These are phyloP conservation scores for Phanerochaete sordida DNA, from an alignment of 768 basidiomycete genomes.

Conservation along the genomic window DNA sequence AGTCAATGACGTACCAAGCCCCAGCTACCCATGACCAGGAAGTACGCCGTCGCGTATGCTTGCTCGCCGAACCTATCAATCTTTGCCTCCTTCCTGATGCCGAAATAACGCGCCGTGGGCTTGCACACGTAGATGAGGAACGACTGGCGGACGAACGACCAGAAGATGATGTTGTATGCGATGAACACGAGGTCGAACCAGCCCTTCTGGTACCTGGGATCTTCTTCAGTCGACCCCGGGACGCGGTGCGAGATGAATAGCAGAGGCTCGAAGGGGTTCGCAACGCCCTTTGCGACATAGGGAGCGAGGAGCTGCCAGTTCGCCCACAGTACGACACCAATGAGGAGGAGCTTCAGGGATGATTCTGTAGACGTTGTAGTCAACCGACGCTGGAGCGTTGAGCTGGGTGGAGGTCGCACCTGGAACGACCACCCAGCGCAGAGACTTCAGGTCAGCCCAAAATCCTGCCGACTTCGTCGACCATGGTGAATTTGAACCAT, in stretches of 20 bases:
- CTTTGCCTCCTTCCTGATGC: conserved; percentile 64
- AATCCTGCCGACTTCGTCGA: conserved; percentile 33
- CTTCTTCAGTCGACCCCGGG: conserved; percentile 44
- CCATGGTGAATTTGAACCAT: conserved; percentile 5
- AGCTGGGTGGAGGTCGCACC: conserved; percentile 35
- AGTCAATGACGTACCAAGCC: conserved; percentile 62
- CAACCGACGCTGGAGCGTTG: neutral
- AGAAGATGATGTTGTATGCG: conserved; percentile 81
- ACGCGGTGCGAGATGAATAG: conserved; percentile 71
- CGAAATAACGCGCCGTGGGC: conserved; percentile 67
- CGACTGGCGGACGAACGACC: conserved; percentile 81
- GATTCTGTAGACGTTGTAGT: conserved; percentile 38
- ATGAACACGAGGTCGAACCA: conserved; percentile 78
- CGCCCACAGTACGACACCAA: conserved; percentile 56
- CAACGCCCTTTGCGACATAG: conserved; percentile 40
- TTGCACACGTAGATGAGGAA: conserved; percentile 61
- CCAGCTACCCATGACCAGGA: conserved; percentile 61
- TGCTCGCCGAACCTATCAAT: conserved; percentile 89
- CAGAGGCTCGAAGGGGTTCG: conserved; percentile 73
- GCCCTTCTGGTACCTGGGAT: conserved; percentile 68
- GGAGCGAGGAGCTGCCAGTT: conserved; percentile 60
- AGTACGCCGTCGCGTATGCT: conserved; percentile 84
- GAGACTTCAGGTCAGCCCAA: conserved; percentile 47
- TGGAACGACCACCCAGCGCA: conserved; percentile 75
- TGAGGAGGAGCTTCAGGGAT: conserved; percentile 62